phyloP scores from a whole-genome alignment of 139 green algal genomes.

The Chlorokybus atmophyticus region DNA sequence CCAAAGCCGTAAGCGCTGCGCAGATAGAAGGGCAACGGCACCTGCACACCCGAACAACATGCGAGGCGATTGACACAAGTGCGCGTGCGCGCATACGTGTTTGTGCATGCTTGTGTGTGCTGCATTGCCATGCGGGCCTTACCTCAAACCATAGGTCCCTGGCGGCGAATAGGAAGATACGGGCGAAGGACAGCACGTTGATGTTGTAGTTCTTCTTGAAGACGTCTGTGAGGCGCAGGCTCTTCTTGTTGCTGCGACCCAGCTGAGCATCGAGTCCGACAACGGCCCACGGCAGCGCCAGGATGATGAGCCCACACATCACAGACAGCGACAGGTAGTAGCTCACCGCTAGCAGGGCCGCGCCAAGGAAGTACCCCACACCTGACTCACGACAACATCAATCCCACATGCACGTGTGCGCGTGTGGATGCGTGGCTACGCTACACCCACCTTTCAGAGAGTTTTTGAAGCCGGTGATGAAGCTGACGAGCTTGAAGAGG shows the following conservation, averaged over 20 bases:
- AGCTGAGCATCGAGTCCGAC: conserved; percentile 41
- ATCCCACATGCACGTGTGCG: no score
- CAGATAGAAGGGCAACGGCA: conserved; percentile 76
- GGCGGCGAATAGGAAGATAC: conserved; percentile 34
- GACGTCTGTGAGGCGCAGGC: conserved; percentile 40
- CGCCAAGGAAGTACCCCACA: conserved; percentile 69
- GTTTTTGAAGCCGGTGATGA: conserved; percentile 79
- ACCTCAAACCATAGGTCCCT: conserved; percentile 81
- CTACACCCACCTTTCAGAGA: conserved; percentile 63
- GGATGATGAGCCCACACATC: conserved; percentile 43
- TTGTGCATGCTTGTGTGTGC: no score
- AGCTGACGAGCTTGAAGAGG: conserved; percentile 69
- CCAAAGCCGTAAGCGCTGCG: conserved; percentile 45
- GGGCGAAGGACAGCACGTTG: conserved; percentile 43
- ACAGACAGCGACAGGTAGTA: conserved; percentile 56
- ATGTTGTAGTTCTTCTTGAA: conserved; percentile 62
- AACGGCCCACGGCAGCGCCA: conserved; percentile 57
- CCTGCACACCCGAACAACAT: no score
- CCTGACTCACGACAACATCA: no score
- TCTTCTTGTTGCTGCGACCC: conserved; percentile 49
- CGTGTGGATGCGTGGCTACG: no score
- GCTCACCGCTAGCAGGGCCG: conserved; percentile 44
- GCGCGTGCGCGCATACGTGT: no score
- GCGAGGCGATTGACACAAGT: no score
- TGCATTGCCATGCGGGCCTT: no score